Base-by-base conservation (phyloP, 257 asterid species). In the Scutellaria galericulata region DNA sequence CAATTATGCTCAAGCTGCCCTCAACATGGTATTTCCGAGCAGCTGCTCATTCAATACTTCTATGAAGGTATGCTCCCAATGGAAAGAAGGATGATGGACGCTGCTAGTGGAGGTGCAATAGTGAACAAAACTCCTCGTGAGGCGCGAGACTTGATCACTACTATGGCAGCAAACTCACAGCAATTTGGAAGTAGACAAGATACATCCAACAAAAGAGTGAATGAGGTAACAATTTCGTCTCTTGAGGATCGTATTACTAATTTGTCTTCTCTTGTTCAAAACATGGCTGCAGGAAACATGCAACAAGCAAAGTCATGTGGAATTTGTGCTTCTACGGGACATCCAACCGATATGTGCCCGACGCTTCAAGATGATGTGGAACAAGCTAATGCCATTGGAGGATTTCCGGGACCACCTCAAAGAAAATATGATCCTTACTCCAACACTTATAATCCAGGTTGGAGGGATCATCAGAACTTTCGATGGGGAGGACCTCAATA, bases 11-110 rank as follows among this genome's bases (percentile, higher is more conserved):
- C 22, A n/a, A 51, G 56, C 6, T 51, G 7, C 18, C 56, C 56
- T 51, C 22, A 24, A 24, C 27, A 24, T 24, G 27, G 27, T 24
- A 24, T 24, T 24, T 24, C 27, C 2, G 1, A 24, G 22, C 7
- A 51, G 22, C 18, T 51, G 7, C 56, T 51, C n/a, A 51, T 51
- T 13, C 8, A 51, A 51, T 51, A 51, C 24, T 51, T 51, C 24
- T 51, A 51, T 51, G 56, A 51, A 51, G 56, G 56, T 2, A 13
- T 51, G 13, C 56, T 51, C 7, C 22, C 56, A 7, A 51, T 51
- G 56, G 56, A 51, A 51, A 24, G 24, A 51, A 51, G 56, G n/a
- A 51, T 51, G 9, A 51, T 51, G 56, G 56, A n/a, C n/a, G 7
- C 9, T 51, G 7, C 56, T 3, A 51, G 20, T 51, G 20, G 56